Base-by-base conservation (phyloP, 352 stramenopile species). In the Globisporangium iwayamae region DNA sequence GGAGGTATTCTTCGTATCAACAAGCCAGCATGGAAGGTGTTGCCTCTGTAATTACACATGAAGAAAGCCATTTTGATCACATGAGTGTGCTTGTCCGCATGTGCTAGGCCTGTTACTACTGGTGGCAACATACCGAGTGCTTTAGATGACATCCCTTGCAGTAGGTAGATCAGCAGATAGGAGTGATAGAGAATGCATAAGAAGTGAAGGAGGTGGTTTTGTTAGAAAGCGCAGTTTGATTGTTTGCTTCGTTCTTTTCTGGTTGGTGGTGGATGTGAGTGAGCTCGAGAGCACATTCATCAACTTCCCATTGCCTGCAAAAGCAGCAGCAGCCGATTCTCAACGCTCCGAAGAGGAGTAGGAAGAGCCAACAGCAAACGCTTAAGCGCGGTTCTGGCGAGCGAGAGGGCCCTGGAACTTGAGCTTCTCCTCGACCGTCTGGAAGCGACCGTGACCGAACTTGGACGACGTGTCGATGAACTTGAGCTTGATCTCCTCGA, bases 371-470 rank as follows among this genome's bases (percentile, higher is more conserved):
- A 0, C n/a, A 36, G 2, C 66, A 64, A 46, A 65, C 60, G 72
- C 71, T 87, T 94, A 96, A 79, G 78, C 83, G 64, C 87, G 87
- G 81, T 96, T 94, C 75, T 94, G 87, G 64, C 84, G 84, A 66
- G 96, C 97, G 65, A 99, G 82, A 68, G 97, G 96, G 66, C 97
- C 97, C 60, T 99, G 77, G 91, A 98, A 99, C 85, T 99, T 99
- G 75, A 90, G 90, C 94, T 99, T 99, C 84, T 99, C 98, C 68
- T 99, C 97, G 25, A 79, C 79, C 53, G 98, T 99, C 87, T 99
- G 98, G 97, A 99, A 99, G 63, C 98, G 95, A 86, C 98, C 98
- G 85, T 99, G 98, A 74, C 98, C 98, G 81, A 99, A 98, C 91
- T 99, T 99, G 63, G 96, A 99, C 73, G 91, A 98, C 65, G 92